Percentiles rank a stretch among this genome's conserved stretches.
Evolutionary conservation across 257 asterid species (phyloP).

Genomic region (Pogostemon cablin): DNA sequence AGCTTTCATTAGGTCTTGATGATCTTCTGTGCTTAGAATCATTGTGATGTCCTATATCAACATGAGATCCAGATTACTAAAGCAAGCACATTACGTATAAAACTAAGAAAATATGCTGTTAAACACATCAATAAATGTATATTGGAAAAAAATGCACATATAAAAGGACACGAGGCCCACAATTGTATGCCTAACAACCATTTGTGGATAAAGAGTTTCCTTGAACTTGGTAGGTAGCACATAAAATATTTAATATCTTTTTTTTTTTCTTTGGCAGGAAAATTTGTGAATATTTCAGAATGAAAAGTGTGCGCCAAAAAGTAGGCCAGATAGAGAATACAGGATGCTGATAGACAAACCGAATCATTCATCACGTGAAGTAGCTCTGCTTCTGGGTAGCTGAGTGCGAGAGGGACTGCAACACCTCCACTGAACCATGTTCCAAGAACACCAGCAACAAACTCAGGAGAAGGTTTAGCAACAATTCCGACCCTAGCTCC

Average conservation of each 20-base stretch:
- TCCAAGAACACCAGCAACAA: slow-evolving; percentile 88
- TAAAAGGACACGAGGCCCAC: background rate
- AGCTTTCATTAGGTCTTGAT: slow-evolving; percentile 72
- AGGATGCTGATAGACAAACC: slow-evolving; percentile 47
- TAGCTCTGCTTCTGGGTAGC: slow-evolving; percentile 96
- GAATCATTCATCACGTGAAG: slow-evolving; percentile 94
- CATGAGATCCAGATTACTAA: slow-evolving; percentile 22
- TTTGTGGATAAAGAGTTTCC: background rate
- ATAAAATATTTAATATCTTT: background rate
- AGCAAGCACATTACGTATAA: background rate
- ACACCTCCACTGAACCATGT: slow-evolving; percentile 96
- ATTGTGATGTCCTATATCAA: slow-evolving; percentile 64
- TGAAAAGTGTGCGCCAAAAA: background rate
- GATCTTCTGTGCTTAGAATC: slow-evolving; percentile 91
- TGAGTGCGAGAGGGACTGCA: slow-evolving; percentile 96
- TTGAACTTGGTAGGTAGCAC: slow-evolving; percentile 14
- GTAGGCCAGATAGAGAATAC: slow-evolving; percentile 5
- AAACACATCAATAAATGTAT: background rate
- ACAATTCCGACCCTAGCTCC: slow-evolving; percentile 88
- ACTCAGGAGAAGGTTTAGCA: slow-evolving; percentile 92
- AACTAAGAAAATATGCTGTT: background rate
- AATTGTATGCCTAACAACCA: background rate
- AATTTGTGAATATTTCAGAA: background rate
- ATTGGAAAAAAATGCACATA: background rate
- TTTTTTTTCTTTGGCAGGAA: background rate